Base-by-base conservation (phyloP, 179 eudicot species). In the Beta macrorhiza region DNA sequence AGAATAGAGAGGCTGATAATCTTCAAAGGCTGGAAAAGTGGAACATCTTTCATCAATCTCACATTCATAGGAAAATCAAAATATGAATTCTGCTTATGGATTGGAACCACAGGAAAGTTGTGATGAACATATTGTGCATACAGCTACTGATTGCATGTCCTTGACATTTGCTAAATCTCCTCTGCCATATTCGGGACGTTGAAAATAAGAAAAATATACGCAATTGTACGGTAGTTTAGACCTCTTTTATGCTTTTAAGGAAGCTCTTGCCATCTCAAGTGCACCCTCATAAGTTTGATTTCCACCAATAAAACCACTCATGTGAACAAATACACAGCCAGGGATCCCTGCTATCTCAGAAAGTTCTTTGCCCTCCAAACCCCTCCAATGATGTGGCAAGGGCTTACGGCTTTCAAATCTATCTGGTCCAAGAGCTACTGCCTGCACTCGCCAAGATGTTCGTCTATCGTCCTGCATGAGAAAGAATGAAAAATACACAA, bases 291-390 rank as follows among this genome's bases (percentile, higher is more conserved):
- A 75, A 68, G 84, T 85, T 70, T 69, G 79, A 75, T 85, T 85
- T 53, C 87, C 87, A 69, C 87, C 87, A 64, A 85, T 82, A 62
- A 85, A 85, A 75, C 87, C 87, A 82, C 87, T 85, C 84, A 82
- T 82, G 70, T 85, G 87, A n/a, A 79, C 84, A 79, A 85, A 85
- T 62, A 85, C 78, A 75, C 84, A 85, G 12, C 82, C 82, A 53
- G 84, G 80, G 55, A 85, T 75, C 63, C 80, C 84, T 61, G 84
- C 51, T 42, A 79, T 55, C 55, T 78, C 82, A 7, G 87, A 85
- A 17, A 85, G 84, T 49, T 82, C 84, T 74, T 75, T 44, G 22
- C 87, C 84, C 69, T 85, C 87, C 71, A 85, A 70, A 68, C 87
- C 84, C 75, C 87, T 85, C 84, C 87, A 85, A 0, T 75, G 75